Evolutionary conservation across 306 rosid genomes (phyloP), one percentile per base, ranked within the genome.

Genomic region (Malus sylvestris): DNA sequence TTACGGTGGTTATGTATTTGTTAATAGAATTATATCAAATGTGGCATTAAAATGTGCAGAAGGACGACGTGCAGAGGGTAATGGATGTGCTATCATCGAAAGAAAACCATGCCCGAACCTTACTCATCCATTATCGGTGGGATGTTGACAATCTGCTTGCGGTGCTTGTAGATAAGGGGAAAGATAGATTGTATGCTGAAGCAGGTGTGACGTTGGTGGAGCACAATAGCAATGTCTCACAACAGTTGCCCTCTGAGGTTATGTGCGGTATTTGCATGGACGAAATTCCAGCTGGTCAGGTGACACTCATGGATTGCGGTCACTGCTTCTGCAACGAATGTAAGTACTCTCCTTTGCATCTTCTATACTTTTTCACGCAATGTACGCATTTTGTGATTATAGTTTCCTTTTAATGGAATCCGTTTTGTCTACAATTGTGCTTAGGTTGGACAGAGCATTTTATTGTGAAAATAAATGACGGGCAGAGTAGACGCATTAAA

Each of bases 61-160:
- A 73, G 69, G 79, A 76, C 67, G 88, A 84, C 23, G 58, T 84
- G 76, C 68, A 65, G 33, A 74, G 38, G 53, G 74, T 81, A 10
- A 85, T 81, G 88, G 88, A 85, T 27, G 67, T 81, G 22, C 60
- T 85, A 8, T 85, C 83, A 15, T n/a, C 78, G 71, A 71, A 76
- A 76, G 88, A 85, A 67, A 82, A 85, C 62, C 81, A 59, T 57
- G 81, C 85, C 0, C 82, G 88, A 27, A 78, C 88, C 4, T 68
- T 85, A 22, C 85, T 85, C 58, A 85, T 85, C 51, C 83, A 85
- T 71, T 72, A 85, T 40, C 83, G 88, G 2, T 85, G 88, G 88
- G 85, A 85, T 44, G 81, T 81, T 44, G 79, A 85, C 46, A 81
- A 72, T 76, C 42, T 85, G 81, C 71, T 81, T 53, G 60, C 70